These are phyloP conservation scores for Lasiodiplodia sp. DNA, from an alignment of 2,329 filamentous ascomycete genomes.

Conservation along the genomic window DNA sequence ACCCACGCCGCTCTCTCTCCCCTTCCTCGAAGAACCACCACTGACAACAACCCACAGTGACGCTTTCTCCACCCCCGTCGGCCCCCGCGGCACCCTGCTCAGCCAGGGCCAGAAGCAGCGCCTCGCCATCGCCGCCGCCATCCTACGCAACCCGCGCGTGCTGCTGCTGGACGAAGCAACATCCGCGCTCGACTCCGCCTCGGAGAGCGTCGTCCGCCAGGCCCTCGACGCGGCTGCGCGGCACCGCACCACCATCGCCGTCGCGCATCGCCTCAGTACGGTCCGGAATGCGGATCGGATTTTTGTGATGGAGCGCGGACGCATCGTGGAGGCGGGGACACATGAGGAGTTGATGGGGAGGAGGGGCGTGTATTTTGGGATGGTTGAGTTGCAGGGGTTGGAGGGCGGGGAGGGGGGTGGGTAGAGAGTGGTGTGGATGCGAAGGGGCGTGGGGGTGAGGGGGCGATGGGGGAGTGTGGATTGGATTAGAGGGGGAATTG, in stretches of 20 bases:
- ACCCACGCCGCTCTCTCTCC: neutral
- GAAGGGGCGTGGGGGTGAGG: too few relatives aligned
- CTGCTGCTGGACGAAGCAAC: constrained; percentile 52
- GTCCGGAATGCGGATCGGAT: constrained; percentile 71
- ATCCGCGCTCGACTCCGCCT: constrained; percentile 46
- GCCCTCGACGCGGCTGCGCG: constrained; percentile 83
- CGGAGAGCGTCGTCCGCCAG: constrained; percentile 79
- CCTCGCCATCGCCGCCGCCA: constrained; percentile 84
- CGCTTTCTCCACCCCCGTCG: constrained; percentile 84
- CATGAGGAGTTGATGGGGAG: constrained; percentile 66
- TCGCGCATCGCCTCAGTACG: constrained; percentile 88
- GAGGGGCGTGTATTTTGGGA: constrained; percentile 50
- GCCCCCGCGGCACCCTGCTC: constrained; percentile 83
- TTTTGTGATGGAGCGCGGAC: constrained; percentile 91
- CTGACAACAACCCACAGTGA: constrained; percentile 51
- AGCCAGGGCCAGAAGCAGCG: constrained; percentile 92
- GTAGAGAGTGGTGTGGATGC: too few relatives aligned
- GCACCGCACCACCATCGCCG: constrained; percentile 90
- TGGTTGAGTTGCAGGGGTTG: constrained; percentile 31
- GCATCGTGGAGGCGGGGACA: constrained; percentile 83
- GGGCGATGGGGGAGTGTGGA: too few relatives aligned
- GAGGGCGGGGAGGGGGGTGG: neutral
- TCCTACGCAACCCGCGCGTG: constrained; percentile 85
- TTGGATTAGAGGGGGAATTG: too few relatives aligned
- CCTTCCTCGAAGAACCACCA: too few relatives aligned